Evolutionary conservation across 352 stramenopile genomes (phyloP).

Genomic region (Pythium scleroteichum): DNA sequence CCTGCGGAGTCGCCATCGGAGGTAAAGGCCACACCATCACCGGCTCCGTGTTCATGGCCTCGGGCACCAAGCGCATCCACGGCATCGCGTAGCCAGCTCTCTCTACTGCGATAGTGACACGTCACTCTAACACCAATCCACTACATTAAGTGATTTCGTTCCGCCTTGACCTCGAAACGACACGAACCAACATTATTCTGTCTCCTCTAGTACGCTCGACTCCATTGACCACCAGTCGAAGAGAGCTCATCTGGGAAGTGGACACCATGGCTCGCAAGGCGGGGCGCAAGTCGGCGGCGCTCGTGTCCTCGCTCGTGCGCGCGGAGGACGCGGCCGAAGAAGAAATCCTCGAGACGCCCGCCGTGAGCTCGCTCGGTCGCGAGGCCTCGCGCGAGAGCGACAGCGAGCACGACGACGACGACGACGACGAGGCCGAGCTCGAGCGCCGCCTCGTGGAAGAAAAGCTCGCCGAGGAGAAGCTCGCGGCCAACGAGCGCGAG

Average conservation of each 20-base stretch:
- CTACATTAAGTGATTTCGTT: conserved; percentile 11
- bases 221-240: conserved; percentile 22
- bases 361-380: conserved; percentile 49
- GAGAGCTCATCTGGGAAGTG: too few relatives aligned
- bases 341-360: conserved; percentile 84
- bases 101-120: too few relatives aligned
- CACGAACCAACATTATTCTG: conserved; percentile 24
- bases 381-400: conserved; percentile 28
- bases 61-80: conserved; percentile 22
- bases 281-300: conserved; percentile 23
- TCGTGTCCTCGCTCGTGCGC: conserved; percentile 62
- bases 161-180: conserved; percentile 6
- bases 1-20: conserved; percentile 30
- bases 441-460: conserved; percentile 77
- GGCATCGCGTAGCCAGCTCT: background rate
- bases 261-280: conserved; percentile 28
- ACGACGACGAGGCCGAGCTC: conserved; percentile 68
- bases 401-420: conserved; percentile 38
- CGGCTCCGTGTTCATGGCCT: background rate
- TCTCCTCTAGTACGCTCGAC: conserved; percentile 22
- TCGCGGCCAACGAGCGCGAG: conserved; percentile 36
- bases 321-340: conserved; percentile 74
- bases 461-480: conserved; percentile 51
- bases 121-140: too few relatives aligned
- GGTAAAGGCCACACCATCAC: conserved; percentile 22